Conservation (phyloP, 2,329 filamentous ascomycete species). For the Tothia fuscella region DNA sequence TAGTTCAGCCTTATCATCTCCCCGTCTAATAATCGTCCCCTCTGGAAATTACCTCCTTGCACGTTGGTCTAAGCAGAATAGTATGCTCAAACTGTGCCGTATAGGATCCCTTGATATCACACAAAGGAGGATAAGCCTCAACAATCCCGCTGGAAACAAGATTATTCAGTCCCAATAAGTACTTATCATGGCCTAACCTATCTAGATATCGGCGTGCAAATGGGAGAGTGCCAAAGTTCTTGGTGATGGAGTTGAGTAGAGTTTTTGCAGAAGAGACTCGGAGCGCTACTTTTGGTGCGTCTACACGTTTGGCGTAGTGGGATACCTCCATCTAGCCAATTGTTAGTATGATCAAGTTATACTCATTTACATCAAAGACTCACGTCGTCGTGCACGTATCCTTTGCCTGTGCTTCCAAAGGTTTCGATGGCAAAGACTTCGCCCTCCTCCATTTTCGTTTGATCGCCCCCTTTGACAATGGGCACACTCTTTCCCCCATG, state of each 20-base stretch:
- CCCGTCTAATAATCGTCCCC: constrained; percentile 16
- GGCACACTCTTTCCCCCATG: constrained; percentile 89
- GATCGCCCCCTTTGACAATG: constrained; percentile 78
- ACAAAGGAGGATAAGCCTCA: constrained; percentile 78
- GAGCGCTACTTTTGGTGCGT: constrained; percentile 65
- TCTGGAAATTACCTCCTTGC: constrained; percentile 9
- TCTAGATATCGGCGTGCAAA: constrained; percentile 88
- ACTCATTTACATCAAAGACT: constrained; percentile 21
- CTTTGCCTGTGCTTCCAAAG: constrained; percentile 86
- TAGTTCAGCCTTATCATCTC: too few species aligned
- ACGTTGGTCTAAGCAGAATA: constrained; percentile 11
- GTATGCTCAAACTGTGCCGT: constrained; percentile 84
- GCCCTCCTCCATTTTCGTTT: constrained; percentile 95
- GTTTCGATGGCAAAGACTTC: constrained; percentile 95
- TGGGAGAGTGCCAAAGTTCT: constrained; percentile 88
- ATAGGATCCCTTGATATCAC: constrained; percentile 88
- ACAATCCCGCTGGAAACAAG: constrained; percentile 74
- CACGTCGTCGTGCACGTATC: constrained; percentile 76
- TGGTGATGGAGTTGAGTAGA: constrained; percentile 79
- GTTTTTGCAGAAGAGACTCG: constrained; percentile 73
- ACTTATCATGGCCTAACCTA: constrained; percentile 87
- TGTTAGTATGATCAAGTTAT: constrained; percentile 10
- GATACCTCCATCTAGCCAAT: constrained; percentile 57
- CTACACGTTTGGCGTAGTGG: constrained; percentile 67
- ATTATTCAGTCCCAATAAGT: constrained; percentile 79